These are phyloP conservation scores for Ophiostoma montium DNA, from an alignment of 2,329 filamentous ascomycete genomes.

Conservation along the genomic window DNA sequence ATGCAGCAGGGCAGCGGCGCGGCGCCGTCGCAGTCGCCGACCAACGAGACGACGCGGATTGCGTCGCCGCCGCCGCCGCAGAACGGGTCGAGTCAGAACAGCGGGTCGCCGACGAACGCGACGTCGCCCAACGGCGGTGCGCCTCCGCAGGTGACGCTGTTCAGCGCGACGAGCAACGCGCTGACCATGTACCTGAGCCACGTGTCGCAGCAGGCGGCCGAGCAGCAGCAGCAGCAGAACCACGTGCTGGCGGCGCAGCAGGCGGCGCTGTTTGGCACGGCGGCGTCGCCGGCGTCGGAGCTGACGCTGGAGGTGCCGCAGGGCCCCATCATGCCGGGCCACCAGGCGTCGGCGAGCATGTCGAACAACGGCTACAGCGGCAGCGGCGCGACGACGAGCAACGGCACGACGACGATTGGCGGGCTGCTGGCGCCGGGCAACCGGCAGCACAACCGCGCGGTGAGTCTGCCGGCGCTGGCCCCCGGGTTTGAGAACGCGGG, in stretches of 20 bases:
- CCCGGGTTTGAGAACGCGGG: constrained; percentile 48
- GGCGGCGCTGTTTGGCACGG: constrained; percentile 65
- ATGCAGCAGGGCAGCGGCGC: constrained; percentile 30
- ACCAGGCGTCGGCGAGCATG: constrained; percentile 52
- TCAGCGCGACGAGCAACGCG: constrained; percentile 77
- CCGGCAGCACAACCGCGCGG: constrained; percentile 60
- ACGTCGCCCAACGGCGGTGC: constrained; percentile 22
- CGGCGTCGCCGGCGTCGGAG: constrained; percentile 44
- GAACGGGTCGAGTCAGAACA: constrained; percentile 35
- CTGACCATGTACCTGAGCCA: constrained; percentile 88
- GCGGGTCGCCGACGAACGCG: constrained; percentile 40
- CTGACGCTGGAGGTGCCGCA: constrained; percentile 45
- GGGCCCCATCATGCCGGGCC: constrained; percentile 40
- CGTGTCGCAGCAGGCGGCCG: constrained; percentile 56
- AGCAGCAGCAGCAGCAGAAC: constrained; percentile 62
- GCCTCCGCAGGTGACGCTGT: constrained; percentile 49
- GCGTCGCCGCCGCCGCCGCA: constrained; percentile 37
- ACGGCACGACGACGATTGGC: constrained; percentile 55
- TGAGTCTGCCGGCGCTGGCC: constrained; percentile 66
- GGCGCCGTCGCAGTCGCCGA: constrained; percentile 55
- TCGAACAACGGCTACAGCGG: constrained; percentile 50
- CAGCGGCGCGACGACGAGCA: constrained; percentile 28
- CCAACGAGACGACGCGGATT: constrained; percentile 43
- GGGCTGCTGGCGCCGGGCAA: constrained; percentile 62
- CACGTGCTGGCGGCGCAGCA: constrained; percentile 62